These are phyloP conservation scores for Magnaporthales sp. DNA, from an alignment of 2,329 filamentous ascomycete species.

Conservation along the genomic window DNA sequence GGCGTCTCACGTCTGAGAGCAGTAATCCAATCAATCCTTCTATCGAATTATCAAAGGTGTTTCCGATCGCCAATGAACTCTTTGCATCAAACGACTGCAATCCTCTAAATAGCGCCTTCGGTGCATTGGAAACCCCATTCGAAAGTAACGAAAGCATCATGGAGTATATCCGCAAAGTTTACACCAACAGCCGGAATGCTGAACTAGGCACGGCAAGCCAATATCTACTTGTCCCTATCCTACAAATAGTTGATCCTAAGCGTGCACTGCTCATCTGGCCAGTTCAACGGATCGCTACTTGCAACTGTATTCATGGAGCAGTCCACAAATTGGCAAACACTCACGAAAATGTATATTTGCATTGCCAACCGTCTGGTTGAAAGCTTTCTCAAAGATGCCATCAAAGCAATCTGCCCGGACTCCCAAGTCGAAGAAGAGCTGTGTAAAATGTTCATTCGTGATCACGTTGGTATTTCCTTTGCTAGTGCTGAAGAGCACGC, in stretches of 20 bases:
- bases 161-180: conserved; percentile 31
- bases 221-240: background rate
- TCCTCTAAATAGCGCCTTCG: background rate
- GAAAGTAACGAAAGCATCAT: conserved; percentile 25
- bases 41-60: background rate
- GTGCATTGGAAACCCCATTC: background rate
- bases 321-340: conserved; percentile 38
- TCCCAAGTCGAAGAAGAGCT: conserved; percentile 28
- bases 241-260: background rate
- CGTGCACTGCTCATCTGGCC: conserved; percentile 18
- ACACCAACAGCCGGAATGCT: conserved; percentile 37
- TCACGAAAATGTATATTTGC: conserved; percentile 37
- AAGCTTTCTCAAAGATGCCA: conserved; percentile 33
- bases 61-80: background rate
- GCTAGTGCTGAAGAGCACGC: conserved; percentile 36
- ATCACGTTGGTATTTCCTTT: conserved; percentile 36
- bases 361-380: conserved; percentile 29
- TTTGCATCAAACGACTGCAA: background rate
- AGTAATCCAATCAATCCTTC: background rate
- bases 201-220: conserved; percentile 42
- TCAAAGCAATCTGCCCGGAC: conserved; percentile 35
- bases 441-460: conserved; percentile 29
- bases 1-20: background rate
- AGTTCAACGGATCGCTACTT: conserved; percentile 29
- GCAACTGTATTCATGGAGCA: conserved; percentile 40